Base-by-base conservation (phyloP, 2,329 filamentous ascomycete species). In the Alternaria sp. region DNA sequence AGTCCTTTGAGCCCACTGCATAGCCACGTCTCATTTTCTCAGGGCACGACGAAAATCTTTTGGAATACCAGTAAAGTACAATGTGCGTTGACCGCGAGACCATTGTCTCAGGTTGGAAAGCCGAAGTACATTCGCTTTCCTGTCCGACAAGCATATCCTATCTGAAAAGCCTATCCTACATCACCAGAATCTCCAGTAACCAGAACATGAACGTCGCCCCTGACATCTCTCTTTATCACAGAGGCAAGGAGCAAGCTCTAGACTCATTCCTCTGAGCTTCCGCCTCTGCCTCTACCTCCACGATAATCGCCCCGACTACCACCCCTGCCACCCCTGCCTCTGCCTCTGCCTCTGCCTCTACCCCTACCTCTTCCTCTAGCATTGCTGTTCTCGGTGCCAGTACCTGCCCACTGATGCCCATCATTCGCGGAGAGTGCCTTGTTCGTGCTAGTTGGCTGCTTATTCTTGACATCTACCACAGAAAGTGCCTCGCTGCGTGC, bases 391-490 rank as follows among this genome's bases (percentile, higher is more conserved):
- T 55, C 23, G 13, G 2, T 10, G 7, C 26, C 32, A 6, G 15
- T 21, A 17, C 21, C 59, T 12, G 13, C 32, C 63, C 52, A 51
- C 44, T 60, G 52, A 15, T 50, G 60, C n/a, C 56, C 60, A 15
- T 49, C 60, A 3, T 54, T 36, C 12, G 19, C 52, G 2, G 52
- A 45, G 13, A 45, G 44, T 25, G 32, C 50, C 8, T 15, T 46
- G 3, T 46, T 26, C 11, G 40, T 17, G 30, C 23, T 5, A 13
- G 17, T 7, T 30, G 8, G 28, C 4, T 59, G 23, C n/a, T 15
- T 32, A 0, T 12, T 26, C 12, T 12, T 44, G 6, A 23, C 15
- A 12, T 45, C 25, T 17, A 19, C 12, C 10, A 4, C 13, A n/a
- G n/a, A 5, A 15, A 25, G 7, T 7, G 9, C 4, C 7, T 19